Evolutionary conservation across 2,329 filamentous ascomycete genomes (phyloP).

Genomic region (Colletotrichum gloeosporioides): DNA sequence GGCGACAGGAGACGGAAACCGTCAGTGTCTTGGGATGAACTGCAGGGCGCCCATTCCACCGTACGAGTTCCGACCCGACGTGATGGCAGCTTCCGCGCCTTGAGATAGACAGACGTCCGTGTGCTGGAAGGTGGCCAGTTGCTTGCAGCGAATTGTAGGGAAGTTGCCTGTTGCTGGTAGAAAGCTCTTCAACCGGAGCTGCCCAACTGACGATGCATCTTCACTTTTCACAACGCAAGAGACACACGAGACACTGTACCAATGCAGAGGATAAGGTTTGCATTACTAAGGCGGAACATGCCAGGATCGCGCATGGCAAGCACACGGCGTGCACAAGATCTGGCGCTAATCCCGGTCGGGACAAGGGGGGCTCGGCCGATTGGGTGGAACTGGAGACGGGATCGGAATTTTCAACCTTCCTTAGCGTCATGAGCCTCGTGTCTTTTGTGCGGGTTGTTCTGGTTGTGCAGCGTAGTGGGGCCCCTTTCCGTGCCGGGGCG

Average conservation of each 20-base stretch:
- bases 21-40: conserved; percentile 16
- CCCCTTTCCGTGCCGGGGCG: background rate
- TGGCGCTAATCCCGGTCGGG: conserved; percentile 1
- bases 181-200: background rate
- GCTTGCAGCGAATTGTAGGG: background rate
- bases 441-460: conserved; percentile 14
- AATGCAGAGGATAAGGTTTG: conserved; percentile 22
- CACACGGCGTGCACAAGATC: conserved; percentile 19
- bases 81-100: background rate
- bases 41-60: background rate
- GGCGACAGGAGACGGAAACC: background rate
- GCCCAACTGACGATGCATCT: background rate
- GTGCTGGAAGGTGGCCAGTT: background rate
- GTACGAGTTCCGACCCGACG: background rate
- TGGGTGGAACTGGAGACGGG: conserved; percentile 11
- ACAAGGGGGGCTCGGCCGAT: background rate
- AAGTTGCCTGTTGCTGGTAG: background rate
- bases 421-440: conserved; percentile 15
- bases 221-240: background rate
- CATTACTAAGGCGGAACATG: conserved; percentile 20
- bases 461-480: background rate
- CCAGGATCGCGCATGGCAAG: conserved; percentile 5
- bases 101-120: background rate
- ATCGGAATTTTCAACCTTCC: conserved; percentile 13
- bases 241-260: conserved; percentile 4